Evolutionary conservation across 2,329 filamentous ascomycete genomes (phyloP).

Genomic region (Pseudocercospora fuligena): DNA sequence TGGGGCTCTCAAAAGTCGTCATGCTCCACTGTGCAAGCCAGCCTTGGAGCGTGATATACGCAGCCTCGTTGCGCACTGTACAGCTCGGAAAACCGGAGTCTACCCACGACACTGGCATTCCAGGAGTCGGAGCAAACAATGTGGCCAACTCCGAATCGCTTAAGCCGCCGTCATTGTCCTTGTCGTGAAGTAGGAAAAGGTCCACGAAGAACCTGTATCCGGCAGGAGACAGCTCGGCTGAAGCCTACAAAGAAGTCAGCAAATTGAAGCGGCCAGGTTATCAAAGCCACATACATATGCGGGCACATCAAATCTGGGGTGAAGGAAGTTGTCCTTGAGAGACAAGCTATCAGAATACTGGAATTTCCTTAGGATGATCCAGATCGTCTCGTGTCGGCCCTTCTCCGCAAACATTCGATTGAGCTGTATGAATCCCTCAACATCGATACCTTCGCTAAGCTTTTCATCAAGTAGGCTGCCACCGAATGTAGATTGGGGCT

Average conservation of each 20-base stretch:
- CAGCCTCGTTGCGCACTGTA: slow-evolving; percentile 92
- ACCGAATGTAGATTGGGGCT: slow-evolving; percentile 41
- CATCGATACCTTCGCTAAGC: slow-evolving; percentile 68
- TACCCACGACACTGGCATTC: slow-evolving; percentile 82
- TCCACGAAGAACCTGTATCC: slow-evolving; percentile 98
- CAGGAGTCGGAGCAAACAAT: slow-evolving; percentile 90
- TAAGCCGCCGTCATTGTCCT: slow-evolving; percentile 94
- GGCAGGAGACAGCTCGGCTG: slow-evolving; percentile 88
- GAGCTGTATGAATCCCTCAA: slow-evolving; percentile 81
- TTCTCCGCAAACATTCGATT: slow-evolving; percentile 98
- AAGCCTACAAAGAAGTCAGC: slow-evolving; percentile 55
- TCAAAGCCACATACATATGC: slow-evolving; percentile 58
- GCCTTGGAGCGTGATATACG: slow-evolving; percentile 92
- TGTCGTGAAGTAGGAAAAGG: slow-evolving; percentile 90
- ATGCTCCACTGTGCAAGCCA: slow-evolving; percentile 99
- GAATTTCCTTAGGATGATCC: slow-evolving; percentile 93
- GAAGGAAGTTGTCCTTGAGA: slow-evolving; percentile 86
- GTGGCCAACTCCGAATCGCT: slow-evolving; percentile 84
- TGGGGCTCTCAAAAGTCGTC: slow-evolving; percentile 96
- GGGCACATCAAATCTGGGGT: slow-evolving; percentile 92
- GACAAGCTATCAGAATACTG: slow-evolving; percentile 96
- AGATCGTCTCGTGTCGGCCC: slow-evolving; percentile 95
- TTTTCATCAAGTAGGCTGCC: not conserved
- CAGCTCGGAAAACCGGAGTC: slow-evolving; percentile 90
- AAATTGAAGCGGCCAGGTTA: not conserved